These are phyloP conservation scores for Aspergillus fischeri DNA, from an alignment of 2,329 filamentous ascomycete species.

Conservation along the genomic window DNA sequence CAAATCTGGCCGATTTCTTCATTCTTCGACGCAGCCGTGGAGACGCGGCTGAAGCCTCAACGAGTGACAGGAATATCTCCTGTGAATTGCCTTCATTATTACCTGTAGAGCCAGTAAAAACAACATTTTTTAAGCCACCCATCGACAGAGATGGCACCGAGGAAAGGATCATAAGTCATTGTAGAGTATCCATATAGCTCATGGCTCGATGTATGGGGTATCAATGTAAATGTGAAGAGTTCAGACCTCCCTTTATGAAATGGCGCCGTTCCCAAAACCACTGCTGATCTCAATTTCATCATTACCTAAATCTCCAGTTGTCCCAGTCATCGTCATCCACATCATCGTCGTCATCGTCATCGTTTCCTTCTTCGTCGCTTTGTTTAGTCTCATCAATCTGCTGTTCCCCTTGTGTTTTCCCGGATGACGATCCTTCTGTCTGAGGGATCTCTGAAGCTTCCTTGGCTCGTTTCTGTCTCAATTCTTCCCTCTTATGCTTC, in stretches of 20 bases:
- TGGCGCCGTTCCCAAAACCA: slow-evolving; percentile 19
- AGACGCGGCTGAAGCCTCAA: not conserved
- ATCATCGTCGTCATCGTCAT: slow-evolving; percentile 39
- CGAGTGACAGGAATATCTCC: not conserved
- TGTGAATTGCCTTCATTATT: not conserved
- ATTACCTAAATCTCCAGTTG: slow-evolving; percentile 40
- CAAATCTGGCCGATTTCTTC: not conserved
- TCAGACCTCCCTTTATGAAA: slow-evolving; percentile 21
- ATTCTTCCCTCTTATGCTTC: slow-evolving; percentile 66
- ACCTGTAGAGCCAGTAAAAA: not conserved
- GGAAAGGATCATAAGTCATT: slow-evolving; percentile 13
- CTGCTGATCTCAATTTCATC: slow-evolving; percentile 12
- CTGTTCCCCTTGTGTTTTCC: slow-evolving; percentile 22
- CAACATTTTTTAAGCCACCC: not conserved
- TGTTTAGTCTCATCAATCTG: slow-evolving; percentile 37
- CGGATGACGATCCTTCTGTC: slow-evolving; percentile 22
- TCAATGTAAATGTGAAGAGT: slow-evolving; percentile 30
- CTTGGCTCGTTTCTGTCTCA: slow-evolving; percentile 45
- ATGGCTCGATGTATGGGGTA: slow-evolving; percentile 27
- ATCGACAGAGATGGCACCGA: slow-evolving; percentile 3
- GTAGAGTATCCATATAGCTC: slow-evolving; percentile 18
- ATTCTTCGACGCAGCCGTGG: not conserved
- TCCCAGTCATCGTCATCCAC: slow-evolving; percentile 53
- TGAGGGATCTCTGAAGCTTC: slow-evolving; percentile 23
- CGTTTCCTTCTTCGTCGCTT: slow-evolving; percentile 35